These are phyloP conservation scores for Yarrowia sp. DNA, from an alignment of 805 yeast species.

Conservation along the genomic window DNA sequence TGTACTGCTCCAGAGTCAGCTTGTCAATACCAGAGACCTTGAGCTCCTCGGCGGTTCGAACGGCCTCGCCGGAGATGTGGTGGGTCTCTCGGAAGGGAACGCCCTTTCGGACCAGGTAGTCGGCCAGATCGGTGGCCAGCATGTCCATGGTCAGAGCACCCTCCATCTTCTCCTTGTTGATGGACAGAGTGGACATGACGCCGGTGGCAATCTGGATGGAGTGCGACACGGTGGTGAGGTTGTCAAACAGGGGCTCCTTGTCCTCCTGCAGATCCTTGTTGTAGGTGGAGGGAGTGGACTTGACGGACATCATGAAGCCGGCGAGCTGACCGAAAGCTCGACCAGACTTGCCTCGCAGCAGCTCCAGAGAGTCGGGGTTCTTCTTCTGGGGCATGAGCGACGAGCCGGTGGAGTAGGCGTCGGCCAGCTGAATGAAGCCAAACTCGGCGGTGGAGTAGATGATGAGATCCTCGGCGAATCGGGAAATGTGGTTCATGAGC, in stretches of 20 bases:
- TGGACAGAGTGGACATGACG: slow-evolving; percentile 83
- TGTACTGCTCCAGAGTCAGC: slow-evolving; percentile 76
- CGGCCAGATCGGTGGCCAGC: slow-evolving; percentile 99
- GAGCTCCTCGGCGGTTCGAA: slow-evolving; percentile 82
- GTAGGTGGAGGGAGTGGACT: slow-evolving; percentile 97
- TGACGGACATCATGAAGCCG: slow-evolving; percentile 95
- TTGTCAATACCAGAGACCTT: slow-evolving; percentile 85
- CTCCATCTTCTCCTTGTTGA: slow-evolving; percentile 78
- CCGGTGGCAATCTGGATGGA: slow-evolving; percentile 95
- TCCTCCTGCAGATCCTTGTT: slow-evolving; percentile 99
- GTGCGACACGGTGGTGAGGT: slow-evolving; percentile 88
- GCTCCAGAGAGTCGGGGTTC: slow-evolving; percentile 95
- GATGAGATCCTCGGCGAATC: slow-evolving; percentile 93
- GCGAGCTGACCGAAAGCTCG: slow-evolving; percentile 94
- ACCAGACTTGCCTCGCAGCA: slow-evolving; percentile 95
- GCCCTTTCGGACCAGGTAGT: slow-evolving; percentile 94
- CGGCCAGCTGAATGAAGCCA: slow-evolving; percentile 91
- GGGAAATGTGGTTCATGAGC: slow-evolving; percentile 93
- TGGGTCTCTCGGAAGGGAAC: slow-evolving; percentile 99
- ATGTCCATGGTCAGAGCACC: slow-evolving; percentile 96
- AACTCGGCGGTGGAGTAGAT: slow-evolving; percentile 97
- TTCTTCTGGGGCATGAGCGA: slow-evolving; percentile 99
- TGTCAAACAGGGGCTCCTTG: slow-evolving; percentile 97
- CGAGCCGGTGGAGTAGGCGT: slow-evolving; percentile 98
- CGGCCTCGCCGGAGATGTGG: slow-evolving; percentile 98